phyloP scores from a whole-genome alignment of 2,329 filamentous ascomycete genomes.

The Ascochyta clinopodiicola region DNA sequence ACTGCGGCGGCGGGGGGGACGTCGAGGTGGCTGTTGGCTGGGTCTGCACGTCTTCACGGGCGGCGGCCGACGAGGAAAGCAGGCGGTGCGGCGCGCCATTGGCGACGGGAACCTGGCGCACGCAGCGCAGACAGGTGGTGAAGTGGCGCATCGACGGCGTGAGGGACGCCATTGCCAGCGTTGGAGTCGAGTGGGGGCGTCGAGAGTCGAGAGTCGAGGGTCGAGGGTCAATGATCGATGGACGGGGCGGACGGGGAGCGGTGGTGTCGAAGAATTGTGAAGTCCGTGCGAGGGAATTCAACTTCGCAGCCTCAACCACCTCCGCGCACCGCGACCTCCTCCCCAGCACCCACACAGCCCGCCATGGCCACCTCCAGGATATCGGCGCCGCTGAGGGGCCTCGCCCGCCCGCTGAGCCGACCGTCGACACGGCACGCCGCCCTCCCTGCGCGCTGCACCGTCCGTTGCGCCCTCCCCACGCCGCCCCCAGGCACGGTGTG shows the following conservation, averaged over 20 bases:
- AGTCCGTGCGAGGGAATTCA: background rate
- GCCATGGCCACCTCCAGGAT: constrained; percentile 52
- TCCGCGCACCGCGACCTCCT: constrained; percentile 20
- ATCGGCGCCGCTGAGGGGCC: constrained; percentile 46
- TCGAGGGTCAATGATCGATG: no score
- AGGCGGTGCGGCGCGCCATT: constrained; percentile 47
- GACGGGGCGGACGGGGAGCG: constrained; percentile 16
- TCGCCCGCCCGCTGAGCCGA: constrained; percentile 39
- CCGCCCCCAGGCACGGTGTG: constrained; percentile 40
- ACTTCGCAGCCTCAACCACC: background rate
- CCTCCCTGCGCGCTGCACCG: constrained; percentile 56
- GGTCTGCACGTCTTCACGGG: constrained; percentile 53
- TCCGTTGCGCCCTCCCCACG: constrained; percentile 51
- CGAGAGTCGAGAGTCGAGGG: no score
- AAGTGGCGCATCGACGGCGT: constrained; percentile 44
- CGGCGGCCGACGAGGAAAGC: constrained; percentile 56
- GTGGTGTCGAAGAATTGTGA: constrained; percentile 3
- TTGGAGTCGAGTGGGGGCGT: background rate
- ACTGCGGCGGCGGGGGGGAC: constrained; percentile 23
- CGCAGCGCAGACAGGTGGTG: constrained; percentile 44
- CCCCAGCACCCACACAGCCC: constrained; percentile 29
- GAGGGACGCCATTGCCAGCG: constrained; percentile 42
- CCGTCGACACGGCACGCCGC: constrained; percentile 40
- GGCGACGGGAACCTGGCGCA: constrained; percentile 39
- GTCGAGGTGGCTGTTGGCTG: constrained; percentile 30